phyloP scores from a whole-genome alignment of 2,329 filamentous ascomycete species.

The Aspergillus sp. region DNA sequence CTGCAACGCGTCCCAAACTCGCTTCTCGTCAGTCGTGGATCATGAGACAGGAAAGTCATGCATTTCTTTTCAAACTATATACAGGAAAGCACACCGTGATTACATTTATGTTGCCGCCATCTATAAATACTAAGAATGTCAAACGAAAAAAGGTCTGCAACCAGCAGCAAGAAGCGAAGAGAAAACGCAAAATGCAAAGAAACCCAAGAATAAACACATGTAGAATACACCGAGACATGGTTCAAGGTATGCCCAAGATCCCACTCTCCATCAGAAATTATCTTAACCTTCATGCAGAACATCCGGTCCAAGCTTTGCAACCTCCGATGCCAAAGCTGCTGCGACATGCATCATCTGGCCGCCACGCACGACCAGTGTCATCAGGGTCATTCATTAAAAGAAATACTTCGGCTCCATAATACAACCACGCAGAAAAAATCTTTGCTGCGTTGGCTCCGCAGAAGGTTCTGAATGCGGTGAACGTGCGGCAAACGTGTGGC shows the following conservation, averaged over 20 bases:
- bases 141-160: constrained; percentile 12
- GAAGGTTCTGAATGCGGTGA: not conserved
- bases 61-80: constrained; percentile 1
- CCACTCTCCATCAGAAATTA: constrained; percentile 15
- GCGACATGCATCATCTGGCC: constrained; percentile 24
- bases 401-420: constrained; percentile 17
- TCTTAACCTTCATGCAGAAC: constrained; percentile 16
- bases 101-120: constrained; percentile 14
- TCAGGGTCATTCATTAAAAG: constrained; percentile 33
- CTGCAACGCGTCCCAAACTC: no score
- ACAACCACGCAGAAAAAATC: constrained; percentile 7
- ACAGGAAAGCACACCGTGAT: constrained; percentile 5
- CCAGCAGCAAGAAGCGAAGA: constrained; percentile 12
- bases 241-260: not conserved
- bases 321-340: constrained; percentile 16
- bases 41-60: not conserved
- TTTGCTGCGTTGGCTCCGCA: not conserved
- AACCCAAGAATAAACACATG: constrained; percentile 12
- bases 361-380: constrained; percentile 26
- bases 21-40: not conserved
- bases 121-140: constrained; percentile 16
- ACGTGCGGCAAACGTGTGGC: not conserved
- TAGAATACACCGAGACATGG: constrained; percentile 23
- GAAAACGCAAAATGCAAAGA: not conserved
- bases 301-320: constrained; percentile 15